A percentile compares a stretch with the other conserved stretches of the same genome.
Conservation (phyloP, 1,284 basidiomycete genomes). For the Blastosporella zonata region DNA sequence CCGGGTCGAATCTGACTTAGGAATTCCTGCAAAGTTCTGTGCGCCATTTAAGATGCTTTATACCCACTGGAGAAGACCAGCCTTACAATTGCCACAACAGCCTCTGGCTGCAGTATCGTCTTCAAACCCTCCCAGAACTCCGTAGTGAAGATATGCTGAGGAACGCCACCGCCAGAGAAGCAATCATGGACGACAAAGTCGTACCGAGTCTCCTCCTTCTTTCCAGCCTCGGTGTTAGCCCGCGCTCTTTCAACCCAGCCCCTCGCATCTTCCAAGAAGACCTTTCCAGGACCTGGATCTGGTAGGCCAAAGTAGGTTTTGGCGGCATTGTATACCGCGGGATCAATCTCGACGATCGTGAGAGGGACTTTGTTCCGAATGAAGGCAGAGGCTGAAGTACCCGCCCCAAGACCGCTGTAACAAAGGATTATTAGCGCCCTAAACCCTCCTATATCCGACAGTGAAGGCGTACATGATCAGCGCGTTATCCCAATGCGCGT, state of each 20-base stretch:
- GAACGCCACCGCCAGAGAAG: conserved; percentile 87
- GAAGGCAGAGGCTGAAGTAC: conserved; percentile 76
- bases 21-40: conserved; percentile 57
- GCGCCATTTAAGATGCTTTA: neutral
- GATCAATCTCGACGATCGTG: conserved; percentile 84
- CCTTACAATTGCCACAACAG: conserved; percentile 76
- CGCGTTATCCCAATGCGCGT: conserved; percentile 44
- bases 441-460: neutral
- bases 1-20: conserved; percentile 60
- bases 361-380: conserved; percentile 63
- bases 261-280: conserved; percentile 77
- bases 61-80: neutral
- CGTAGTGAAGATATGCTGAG: conserved; percentile 75
- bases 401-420: conserved; percentile 74
- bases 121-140: conserved; percentile 81
- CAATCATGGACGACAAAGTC: conserved; percentile 88
- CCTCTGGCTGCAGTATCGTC: conserved; percentile 62
- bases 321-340: conserved; percentile 83
- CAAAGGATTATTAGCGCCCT: neutral
- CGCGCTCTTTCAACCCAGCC: conserved; percentile 52
- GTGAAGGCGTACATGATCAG: conserved; percentile 62
- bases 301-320: conserved; percentile 73
- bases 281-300: conserved; percentile 50
- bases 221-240: conserved; percentile 28
- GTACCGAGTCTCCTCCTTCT: conserved; percentile 39